Conservation (phyloP, 352 stramenopile genomes). For the Thalassiosira livingstoniorum region DNA sequence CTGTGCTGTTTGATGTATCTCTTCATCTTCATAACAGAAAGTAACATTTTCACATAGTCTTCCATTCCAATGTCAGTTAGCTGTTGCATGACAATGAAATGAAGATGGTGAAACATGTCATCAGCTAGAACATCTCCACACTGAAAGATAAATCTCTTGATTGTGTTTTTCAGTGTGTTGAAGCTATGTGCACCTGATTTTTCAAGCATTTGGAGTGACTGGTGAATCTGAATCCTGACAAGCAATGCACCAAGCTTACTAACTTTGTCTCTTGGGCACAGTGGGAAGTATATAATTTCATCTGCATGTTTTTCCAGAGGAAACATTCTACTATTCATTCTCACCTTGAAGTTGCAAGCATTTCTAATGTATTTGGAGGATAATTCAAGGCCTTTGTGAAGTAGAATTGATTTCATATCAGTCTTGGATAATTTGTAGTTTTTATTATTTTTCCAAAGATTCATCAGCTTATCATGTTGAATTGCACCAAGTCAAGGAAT, state of each 20-base stretch:
- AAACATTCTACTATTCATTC: too few relatives aligned
- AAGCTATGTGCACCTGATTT: neutral
- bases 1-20: neutral
- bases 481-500: too few relatives aligned
- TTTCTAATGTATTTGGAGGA: too few relatives aligned
- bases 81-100: neutral
- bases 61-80: neutral
- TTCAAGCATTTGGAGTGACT: neutral
- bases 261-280: neutral
- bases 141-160: neutral
- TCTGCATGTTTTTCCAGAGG: too few relatives aligned
- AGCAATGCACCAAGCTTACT: neutral
- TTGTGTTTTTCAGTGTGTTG: neutral
- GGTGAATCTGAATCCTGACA: neutral
- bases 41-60: neutral
- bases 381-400: too few relatives aligned
- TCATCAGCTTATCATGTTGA: too few relatives aligned
- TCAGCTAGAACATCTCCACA: neutral
- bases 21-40: neutral
- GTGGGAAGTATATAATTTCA: neutral
- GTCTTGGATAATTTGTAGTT: too few relatives aligned
- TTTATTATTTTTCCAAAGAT: too few relatives aligned
- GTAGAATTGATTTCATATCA: too few relatives aligned
- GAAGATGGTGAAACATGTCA: neutral
- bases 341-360: too few relatives aligned